Conservation (phyloP, 225 moss, liverwort and hornwort species). For the Anthoceros angustus region DNA sequence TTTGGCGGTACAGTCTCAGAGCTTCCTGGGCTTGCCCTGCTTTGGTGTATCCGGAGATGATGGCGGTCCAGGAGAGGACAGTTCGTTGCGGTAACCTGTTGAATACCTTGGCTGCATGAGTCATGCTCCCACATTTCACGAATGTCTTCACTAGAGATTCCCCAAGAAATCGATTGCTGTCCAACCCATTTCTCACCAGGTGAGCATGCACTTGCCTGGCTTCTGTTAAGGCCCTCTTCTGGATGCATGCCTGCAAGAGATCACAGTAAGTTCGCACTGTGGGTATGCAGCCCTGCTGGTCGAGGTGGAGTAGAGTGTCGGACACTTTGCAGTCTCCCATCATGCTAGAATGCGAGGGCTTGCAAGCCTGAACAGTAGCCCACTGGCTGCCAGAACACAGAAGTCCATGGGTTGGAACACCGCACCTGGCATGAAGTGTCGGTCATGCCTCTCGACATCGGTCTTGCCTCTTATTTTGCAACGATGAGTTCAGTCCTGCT, state of each 20-base stretch:
- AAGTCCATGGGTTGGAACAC: too few relatives aligned
- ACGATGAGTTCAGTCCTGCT: too few relatives aligned
- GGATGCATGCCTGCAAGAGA: background rate
- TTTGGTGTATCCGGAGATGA: background rate
- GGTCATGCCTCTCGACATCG: too few relatives aligned
- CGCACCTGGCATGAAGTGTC: too few relatives aligned
- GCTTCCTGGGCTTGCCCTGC: background rate
- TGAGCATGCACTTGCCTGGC: background rate
- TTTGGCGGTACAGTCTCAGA: background rate
- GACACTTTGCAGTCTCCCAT: too few relatives aligned
- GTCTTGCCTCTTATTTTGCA: too few relatives aligned
- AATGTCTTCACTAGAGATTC: background rate
- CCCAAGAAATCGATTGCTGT: background rate
- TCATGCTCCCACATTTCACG: background rate
- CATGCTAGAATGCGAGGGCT: too few relatives aligned
- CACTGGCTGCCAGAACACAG: too few relatives aligned
- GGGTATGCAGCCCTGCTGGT: background rate
- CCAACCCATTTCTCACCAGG: background rate
- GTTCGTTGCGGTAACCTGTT: background rate
- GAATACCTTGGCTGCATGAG: background rate
- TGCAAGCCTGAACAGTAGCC: too few relatives aligned
- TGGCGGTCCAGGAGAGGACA: background rate
- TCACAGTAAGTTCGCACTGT: background rate
- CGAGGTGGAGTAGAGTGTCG: background rate
- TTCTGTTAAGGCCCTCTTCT: background rate